These are phyloP conservation scores for Fragaria vesca DNA, from an alignment of 306 rosid species.

Conservation along the genomic window DNA sequence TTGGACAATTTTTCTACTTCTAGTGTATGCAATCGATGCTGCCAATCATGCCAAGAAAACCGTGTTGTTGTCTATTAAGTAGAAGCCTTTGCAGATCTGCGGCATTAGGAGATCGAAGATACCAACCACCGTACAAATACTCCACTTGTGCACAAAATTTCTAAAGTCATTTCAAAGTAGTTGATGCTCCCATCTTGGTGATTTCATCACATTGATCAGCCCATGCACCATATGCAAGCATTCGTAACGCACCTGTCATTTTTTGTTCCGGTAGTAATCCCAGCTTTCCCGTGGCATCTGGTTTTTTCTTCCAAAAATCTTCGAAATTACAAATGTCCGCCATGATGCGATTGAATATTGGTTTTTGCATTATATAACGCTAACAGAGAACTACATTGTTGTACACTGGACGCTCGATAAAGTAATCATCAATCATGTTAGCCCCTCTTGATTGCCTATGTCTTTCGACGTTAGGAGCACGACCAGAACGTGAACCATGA, in stretches of 20 bases:
- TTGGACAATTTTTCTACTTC: not conserved
- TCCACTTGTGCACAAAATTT: not conserved
- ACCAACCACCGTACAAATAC: not conserved
- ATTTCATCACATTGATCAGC: not conserved
- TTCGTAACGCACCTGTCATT: not conserved
- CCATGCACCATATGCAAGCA: not conserved
- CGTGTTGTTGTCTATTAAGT: not conserved
- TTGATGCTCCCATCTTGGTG: not conserved
- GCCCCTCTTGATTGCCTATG: not conserved
- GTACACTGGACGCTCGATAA: not conserved
- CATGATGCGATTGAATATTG: not conserved
- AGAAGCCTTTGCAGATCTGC: not conserved
- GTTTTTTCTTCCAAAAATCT: not conserved
- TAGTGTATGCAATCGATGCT: not conserved
- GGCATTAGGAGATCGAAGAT: not conserved
- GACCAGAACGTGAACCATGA: not conserved
- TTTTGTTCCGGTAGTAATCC: not conserved
- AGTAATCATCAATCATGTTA: not conserved
- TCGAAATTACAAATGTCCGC: not conserved
- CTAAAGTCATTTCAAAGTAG: not conserved
- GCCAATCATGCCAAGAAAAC: not conserved
- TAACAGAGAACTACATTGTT: not conserved
- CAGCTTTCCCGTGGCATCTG: not conserved
- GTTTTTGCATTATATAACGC: not conserved
- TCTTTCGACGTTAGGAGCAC: not conserved